Conservation (phyloP, 1,139 yeast species). For the Suhomyces taliae region DNA sequence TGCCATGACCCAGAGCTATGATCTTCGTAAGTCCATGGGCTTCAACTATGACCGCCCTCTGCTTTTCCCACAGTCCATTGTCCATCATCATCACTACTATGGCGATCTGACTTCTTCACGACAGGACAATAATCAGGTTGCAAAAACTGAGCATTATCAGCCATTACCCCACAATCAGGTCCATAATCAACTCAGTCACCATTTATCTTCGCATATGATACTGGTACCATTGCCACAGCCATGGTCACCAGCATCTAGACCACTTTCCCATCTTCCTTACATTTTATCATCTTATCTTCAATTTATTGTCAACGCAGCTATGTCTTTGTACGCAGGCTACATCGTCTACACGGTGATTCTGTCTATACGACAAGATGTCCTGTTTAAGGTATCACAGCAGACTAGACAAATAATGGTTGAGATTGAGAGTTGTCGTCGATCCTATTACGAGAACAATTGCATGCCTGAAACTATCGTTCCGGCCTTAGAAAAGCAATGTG, state of each 20-base stretch:
- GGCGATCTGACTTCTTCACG: background rate
- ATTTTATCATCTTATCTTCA: constrained; percentile 61
- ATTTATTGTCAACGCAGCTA: constrained; percentile 45
- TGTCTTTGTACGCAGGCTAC: constrained; percentile 44
- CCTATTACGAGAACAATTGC: constrained; percentile 57
- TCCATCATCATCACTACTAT: constrained; percentile 12
- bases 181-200: background rate
- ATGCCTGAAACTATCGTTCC: constrained; percentile 58
- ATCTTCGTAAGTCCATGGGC: constrained; percentile 12
- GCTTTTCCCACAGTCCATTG: constrained; percentile 3
- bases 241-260: constrained; percentile 42
- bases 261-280: constrained; percentile 48
- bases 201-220: background rate
- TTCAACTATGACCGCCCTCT: background rate
- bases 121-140: background rate
- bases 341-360: constrained; percentile 42
- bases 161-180: background rate
- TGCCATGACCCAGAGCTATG: constrained; percentile 14
- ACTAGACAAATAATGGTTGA: constrained; percentile 37
- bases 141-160: too few relatives aligned
- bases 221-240: constrained; percentile 42
- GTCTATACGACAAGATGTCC: constrained; percentile 55
- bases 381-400: constrained; percentile 44
- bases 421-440: constrained; percentile 49
- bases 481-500: constrained; percentile 56